Conservation (phyloP, 2,329 filamentous ascomycete species). For the Stachybotrys elegans region DNA sequence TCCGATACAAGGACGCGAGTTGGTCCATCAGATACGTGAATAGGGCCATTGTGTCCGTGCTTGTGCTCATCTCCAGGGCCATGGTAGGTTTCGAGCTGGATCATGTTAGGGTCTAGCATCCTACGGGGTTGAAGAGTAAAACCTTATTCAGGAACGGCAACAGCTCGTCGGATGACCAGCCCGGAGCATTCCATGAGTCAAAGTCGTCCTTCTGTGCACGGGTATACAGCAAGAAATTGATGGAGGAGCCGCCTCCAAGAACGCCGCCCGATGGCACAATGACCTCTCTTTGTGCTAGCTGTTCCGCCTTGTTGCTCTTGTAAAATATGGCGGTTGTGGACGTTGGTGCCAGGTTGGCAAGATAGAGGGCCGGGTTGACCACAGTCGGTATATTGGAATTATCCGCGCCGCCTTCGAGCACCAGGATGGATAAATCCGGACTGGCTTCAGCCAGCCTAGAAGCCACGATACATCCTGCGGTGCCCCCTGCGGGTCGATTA, state of each 20-base stretch:
- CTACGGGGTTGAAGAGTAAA: no score
- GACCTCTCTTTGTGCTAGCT: slow-evolving; percentile 16
- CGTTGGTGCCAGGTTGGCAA: slow-evolving; percentile 13
- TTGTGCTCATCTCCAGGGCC: slow-evolving; percentile 27
- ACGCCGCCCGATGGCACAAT: slow-evolving; percentile 19
- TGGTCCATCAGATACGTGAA: slow-evolving; percentile 46
- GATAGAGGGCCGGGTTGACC: slow-evolving; percentile 16
- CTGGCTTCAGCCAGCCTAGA: slow-evolving; percentile 18
- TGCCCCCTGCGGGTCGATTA: slow-evolving; percentile 13
- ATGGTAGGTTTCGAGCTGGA: slow-evolving; percentile 46
- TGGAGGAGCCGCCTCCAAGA: slow-evolving; percentile 26
- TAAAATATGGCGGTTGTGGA: slow-evolving; percentile 17
- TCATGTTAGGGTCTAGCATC: neutral
- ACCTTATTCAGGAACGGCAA: slow-evolving; percentile 22
- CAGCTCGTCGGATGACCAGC: slow-evolving; percentile 20
- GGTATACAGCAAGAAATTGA: slow-evolving; percentile 27
- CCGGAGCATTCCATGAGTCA: slow-evolving; percentile 20
- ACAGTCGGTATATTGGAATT: slow-evolving; percentile 19
- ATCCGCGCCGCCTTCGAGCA: slow-evolving; percentile 21
- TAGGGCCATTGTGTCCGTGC: slow-evolving; percentile 49
- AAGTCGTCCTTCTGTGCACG: slow-evolving; percentile 19
- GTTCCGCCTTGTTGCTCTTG: slow-evolving; percentile 14
- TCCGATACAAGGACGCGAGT: slow-evolving; percentile 32
- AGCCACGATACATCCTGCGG: slow-evolving; percentile 19
- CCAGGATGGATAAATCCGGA: slow-evolving; percentile 17